Evolutionary conservation across 1,284 basidiomycete genomes (phyloP), one percentile per base, ranked within the genome.

Genomic region (Chalciporus sp.): DNA sequence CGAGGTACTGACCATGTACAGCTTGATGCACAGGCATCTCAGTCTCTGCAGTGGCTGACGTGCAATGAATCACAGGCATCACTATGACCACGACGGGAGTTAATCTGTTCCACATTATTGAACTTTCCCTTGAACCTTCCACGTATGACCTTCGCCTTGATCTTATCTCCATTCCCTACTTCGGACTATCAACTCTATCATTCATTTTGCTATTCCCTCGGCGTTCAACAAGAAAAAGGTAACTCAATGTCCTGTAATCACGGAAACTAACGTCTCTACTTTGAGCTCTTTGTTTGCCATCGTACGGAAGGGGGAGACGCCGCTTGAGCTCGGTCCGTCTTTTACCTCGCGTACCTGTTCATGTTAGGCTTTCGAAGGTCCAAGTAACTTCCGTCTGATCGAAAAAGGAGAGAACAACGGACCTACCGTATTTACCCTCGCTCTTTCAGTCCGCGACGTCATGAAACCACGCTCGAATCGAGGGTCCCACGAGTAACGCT

Each of bases 131-230:
- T 31, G 12, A n/a, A n/a, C 35, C n/a, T 39, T 27, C 33, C 46
- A 35, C 8, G 45, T 49, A 42, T 51, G n/a, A 37, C 33, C 14
- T 3, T n/a, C n/a, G 14, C 26, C 11, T 10, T 54, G 44, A 47
- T 47, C 52, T 55, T 43, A 49, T 55, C 53, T 49, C 45, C 53
- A 55, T 39, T 43, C 35, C 11, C 7, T 7, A 42, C 26, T 42
- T 42, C 42, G 31, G 26, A 55, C 52, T 27, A 52, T 23, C 29
- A 53, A 53, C 52, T 52, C 51, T 52, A 52, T 52, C 44, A 49
- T 39, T 31, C 43, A 35, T 23, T n/a, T 19, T 28, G 19, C 45
- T 54, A 57, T 59, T 57, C 40, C 57, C 57, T 59, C 52, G 52
- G 57, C 40, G n/a, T 48, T 6, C 23, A 23, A 55, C 56, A 47